phyloP scores from a whole-genome alignment of 192 early-diverging fungal species.

The Backusella sp. region DNA sequence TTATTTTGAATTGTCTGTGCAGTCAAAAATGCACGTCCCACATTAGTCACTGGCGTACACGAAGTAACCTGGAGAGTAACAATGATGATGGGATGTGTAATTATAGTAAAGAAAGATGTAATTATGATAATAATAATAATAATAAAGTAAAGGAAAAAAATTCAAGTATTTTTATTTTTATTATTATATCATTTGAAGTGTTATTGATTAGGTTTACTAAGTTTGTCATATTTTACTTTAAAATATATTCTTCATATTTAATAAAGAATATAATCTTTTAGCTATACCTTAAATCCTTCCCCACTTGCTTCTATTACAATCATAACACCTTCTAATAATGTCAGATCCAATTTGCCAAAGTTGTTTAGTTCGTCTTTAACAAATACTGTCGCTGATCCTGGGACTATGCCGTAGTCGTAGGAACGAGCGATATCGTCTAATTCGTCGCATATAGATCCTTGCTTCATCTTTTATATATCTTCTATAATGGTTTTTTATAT shows the following conservation, averaged over 20 bases:
- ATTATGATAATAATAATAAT: not conserved
- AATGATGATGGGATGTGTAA: not conserved
- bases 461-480: conserved; percentile 1
- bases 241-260: not conserved
- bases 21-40: not conserved
- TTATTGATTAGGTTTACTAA: not conserved
- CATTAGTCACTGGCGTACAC: not conserved
- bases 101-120: not conserved
- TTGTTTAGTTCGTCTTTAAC: conserved; percentile 19
- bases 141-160: not conserved
- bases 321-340: conserved; percentile 20
- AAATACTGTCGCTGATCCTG: conserved; percentile 24
- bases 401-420: conserved; percentile 28
- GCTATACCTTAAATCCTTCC: conserved; percentile 23
- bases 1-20: conserved; percentile 6
- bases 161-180: not conserved
- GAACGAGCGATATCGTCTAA: conserved; percentile 17
- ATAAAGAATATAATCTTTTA: not conserved
- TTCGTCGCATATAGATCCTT: conserved; percentile 12
- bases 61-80: conserved; percentile 11
- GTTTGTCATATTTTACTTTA: not conserved
- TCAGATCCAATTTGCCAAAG: conserved; percentile 17
- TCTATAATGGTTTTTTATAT: not conserved
- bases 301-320: conserved; percentile 21
- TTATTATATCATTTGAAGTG: not conserved